These are phyloP conservation scores for Lentinula guzmanii DNA, from an alignment of 768 basidiomycete genomes.

Conservation along the genomic window DNA sequence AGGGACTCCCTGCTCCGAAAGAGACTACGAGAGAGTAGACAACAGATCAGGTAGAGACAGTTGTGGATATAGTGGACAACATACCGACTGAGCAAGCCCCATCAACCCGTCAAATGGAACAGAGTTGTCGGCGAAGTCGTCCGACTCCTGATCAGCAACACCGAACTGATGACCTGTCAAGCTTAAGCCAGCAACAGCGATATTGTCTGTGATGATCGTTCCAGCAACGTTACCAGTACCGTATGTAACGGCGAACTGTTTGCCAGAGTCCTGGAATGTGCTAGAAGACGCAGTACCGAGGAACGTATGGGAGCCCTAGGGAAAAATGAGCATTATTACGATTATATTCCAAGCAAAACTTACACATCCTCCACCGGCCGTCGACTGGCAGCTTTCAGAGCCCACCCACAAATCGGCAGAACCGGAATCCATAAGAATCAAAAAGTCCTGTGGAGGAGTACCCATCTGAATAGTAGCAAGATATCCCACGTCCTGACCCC, in stretches of 20 bases:
- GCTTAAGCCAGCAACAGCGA: slow-evolving; percentile 56
- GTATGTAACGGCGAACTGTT: slow-evolving; percentile 57
- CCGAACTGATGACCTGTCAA: slow-evolving; percentile 64
- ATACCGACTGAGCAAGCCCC: slow-evolving; percentile 69
- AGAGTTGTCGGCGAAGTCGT: slow-evolving; percentile 47
- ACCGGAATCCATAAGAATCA: slow-evolving; percentile 65
- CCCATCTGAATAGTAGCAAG: slow-evolving; percentile 58
- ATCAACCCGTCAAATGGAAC: slow-evolving; percentile 69
- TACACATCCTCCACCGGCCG: slow-evolving; percentile 36
- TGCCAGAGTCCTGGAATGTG: slow-evolving; percentile 48
- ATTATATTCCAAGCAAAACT: slow-evolving; percentile 13
- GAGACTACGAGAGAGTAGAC: slow-evolving; percentile 24
- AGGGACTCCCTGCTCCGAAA: slow-evolving; percentile 57
- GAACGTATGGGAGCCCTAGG: slow-evolving; percentile 57
- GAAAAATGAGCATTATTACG: not conserved
- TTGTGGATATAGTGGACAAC: slow-evolving; percentile 13
- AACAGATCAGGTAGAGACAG: not conserved
- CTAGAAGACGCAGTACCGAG: slow-evolving; percentile 58
- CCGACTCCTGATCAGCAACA: slow-evolving; percentile 51
- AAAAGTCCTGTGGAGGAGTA: slow-evolving; percentile 53
- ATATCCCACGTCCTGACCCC: slow-evolving; percentile 44
- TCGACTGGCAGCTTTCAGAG: slow-evolving; percentile 43
- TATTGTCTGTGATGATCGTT: slow-evolving; percentile 53
- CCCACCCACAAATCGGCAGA: slow-evolving; percentile 68
- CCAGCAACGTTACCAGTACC: slow-evolving; percentile 69